Percentiles rank a stretch among this genome's conserved stretches.
Conservation (phyloP, 768 basidiomycete species). For the Boletellus emodensis region DNA sequence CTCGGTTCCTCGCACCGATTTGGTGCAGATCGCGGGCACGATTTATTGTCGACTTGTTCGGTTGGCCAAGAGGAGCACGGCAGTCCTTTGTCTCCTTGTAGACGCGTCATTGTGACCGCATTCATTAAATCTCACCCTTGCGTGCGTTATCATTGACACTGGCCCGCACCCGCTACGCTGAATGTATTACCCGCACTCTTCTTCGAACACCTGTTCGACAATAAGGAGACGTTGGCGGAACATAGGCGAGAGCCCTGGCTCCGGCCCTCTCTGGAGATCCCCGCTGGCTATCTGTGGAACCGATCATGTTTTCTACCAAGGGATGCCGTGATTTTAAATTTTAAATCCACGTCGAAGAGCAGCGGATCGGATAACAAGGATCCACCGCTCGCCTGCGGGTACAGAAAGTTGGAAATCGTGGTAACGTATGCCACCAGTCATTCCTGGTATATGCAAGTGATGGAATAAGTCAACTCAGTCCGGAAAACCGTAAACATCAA, state of each 20-base stretch:
- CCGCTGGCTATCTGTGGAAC: no score
- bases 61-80: conserved; percentile 9
- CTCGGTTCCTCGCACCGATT: background rate
- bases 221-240: no score
- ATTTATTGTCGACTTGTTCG: conserved; percentile 13
- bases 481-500: conserved; percentile 11
- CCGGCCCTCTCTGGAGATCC: no score
- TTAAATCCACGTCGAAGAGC: background rate
- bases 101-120: no score
- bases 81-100: background rate
- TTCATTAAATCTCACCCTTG: no score
- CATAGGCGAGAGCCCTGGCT: no score
- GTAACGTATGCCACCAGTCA: conserved; percentile 7
- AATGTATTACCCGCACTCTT: no score
- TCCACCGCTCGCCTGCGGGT: background rate
- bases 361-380: background rate
- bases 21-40: conserved; percentile 11
- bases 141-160: no score
- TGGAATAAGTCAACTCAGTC: conserved; percentile 3
- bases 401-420: background rate
- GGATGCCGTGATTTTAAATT: conserved; percentile 2
- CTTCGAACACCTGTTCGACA: no score
- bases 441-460: conserved; percentile 20
- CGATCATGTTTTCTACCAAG: background rate
- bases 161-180: no score